Evolutionary conservation across 306 rosid species (phyloP), one percentile per base, ranked within the genome.

Genomic region (Canavalia gladiata): DNA sequence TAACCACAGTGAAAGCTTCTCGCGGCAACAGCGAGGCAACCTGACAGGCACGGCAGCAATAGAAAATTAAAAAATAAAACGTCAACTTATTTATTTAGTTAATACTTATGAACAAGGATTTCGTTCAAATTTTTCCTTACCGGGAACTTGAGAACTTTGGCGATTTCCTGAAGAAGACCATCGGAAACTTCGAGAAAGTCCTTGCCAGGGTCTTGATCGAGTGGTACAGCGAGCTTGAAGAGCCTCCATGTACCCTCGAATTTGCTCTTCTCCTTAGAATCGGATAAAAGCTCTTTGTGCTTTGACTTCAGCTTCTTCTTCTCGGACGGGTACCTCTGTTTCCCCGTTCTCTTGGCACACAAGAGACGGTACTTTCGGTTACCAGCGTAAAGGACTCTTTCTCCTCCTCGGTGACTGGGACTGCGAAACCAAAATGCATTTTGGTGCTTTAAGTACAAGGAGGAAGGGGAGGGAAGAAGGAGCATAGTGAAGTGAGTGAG

Each of bases 281-380:
- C 79, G 0, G 78, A 69, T 2, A 87, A 47, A 62, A 81, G 78
- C 18, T 93, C 84, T 87, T 84, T 90, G 25, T 84, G 89, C 88
- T 90, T 93, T 60, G 84, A 54, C 54, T 78, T 92, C 4, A 95
- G 88, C 72, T 85, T 89, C 93, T 89, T 95, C 88, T 92, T 93
- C 92, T 95, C 98, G 4, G 99, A 95, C 0, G 99, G 99, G 84
- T 95, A 95, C 79, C 93, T 81, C 89, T 78, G 91, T 86, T 85
- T 91, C 50, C 99, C 99, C 58, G 89, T 78, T 78, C 99, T 87
- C 90, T 86, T 95, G 4, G 92, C 90, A 55, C 91, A 87, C 11
- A 66, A 43, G 63, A 91, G 33, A 8, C 72, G 84, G 31, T 70
- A 70, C 49, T 91, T 71, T 66, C 55, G 92, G 85, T 4, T 34